Conservation (phyloP, 768 basidiomycete genomes). For the Panus rudis region DNA sequence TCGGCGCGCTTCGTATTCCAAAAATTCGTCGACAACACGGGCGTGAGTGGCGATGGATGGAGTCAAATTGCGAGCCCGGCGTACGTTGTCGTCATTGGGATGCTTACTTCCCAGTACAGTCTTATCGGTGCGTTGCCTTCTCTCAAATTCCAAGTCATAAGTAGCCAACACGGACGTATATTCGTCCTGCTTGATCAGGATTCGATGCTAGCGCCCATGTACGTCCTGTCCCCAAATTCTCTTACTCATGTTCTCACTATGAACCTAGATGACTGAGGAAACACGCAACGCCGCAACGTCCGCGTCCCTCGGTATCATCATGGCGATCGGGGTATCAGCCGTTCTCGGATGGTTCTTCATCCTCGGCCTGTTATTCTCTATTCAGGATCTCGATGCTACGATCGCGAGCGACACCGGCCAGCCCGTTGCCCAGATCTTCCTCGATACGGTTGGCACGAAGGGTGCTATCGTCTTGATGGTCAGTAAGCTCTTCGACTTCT, state of each 20-base stretch:
- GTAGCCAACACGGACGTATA: background rate
- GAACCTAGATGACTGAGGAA: constrained; percentile 65
- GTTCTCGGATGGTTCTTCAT: constrained; percentile 72
- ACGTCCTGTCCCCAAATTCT: constrained; percentile 15
- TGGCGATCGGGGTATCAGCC: constrained; percentile 66
- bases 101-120: constrained; percentile 73
- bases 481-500: constrained; percentile 5
- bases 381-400: constrained; percentile 59
- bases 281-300: constrained; percentile 57
- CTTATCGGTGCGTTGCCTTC: constrained; percentile 57
- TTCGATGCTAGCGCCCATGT: constrained; percentile 74
- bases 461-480: constrained; percentile 75
- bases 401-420: constrained; percentile 49
- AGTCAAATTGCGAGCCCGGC: constrained; percentile 56
- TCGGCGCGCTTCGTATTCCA: constrained; percentile 62
- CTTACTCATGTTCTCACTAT: background rate
- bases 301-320: constrained; percentile 60
- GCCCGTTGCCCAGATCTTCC: constrained; percentile 73
- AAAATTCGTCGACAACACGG: constrained; percentile 66
- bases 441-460: constrained; percentile 67
- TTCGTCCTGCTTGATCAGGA: constrained; percentile 28
- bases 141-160: background rate
- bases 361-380: constrained; percentile 66
- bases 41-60: constrained; percentile 49
- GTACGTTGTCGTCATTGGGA: constrained; percentile 69